Conservation (phyloP, 1,284 basidiomycete species). For the Marasmius oreades region DNA sequence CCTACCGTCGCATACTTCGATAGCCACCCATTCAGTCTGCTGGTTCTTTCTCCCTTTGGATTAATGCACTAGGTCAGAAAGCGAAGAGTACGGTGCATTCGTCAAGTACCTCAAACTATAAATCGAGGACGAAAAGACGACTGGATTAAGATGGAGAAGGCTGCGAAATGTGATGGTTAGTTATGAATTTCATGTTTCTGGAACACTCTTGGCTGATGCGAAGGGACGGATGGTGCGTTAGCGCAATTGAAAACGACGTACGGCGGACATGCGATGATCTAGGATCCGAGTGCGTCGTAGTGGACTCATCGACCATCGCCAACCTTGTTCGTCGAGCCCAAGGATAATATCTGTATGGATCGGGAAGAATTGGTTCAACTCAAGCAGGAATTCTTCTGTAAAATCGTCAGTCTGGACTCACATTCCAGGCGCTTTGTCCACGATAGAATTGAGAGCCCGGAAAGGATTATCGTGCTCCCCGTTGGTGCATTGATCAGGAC, state of each 20-base stretch:
- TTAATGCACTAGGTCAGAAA: too few species aligned
- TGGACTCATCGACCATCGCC: slow-evolving; percentile 63
- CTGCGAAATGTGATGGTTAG: slow-evolving; percentile 26
- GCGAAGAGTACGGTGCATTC: too few species aligned
- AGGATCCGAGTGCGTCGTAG: slow-evolving; percentile 58
- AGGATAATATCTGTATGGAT: slow-evolving; percentile 3
- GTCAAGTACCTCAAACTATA: too few species aligned
- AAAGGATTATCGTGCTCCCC: neutral
- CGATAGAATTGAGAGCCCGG: neutral
- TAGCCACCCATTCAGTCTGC: too few species aligned
- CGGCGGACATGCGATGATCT: slow-evolving; percentile 49
- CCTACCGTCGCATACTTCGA: too few species aligned
- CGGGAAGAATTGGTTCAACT: neutral
- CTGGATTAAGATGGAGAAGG: slow-evolving; percentile 24
- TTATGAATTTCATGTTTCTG: neutral
- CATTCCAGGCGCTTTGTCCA: neutral
- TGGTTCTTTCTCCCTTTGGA: too few species aligned
- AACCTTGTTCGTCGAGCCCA: slow-evolving; percentile 55
- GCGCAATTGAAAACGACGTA: slow-evolving; percentile 63
- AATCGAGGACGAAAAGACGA: slow-evolving; percentile 24
- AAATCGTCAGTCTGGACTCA: neutral
- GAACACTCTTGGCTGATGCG: too few species aligned
- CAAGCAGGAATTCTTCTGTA: neutral
- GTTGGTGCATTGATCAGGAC: neutral
- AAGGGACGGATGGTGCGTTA: too few species aligned